Base-by-base conservation (phyloP, 2,329 filamentous ascomycete species). In the Geosmithia putterillii region DNA sequence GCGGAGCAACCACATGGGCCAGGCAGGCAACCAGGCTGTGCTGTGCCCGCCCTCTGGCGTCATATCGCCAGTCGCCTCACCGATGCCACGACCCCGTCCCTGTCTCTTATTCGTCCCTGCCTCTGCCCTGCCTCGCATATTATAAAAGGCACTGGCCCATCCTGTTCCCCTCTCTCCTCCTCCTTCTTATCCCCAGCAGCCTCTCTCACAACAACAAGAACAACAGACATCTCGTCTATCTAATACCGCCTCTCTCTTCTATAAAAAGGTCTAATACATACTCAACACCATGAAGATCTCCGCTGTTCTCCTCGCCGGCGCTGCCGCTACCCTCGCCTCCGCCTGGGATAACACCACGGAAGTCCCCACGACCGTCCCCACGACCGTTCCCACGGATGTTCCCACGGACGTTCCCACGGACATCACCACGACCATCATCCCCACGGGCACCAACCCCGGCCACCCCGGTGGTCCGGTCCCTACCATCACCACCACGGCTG, bases 231-330 rank as follows among this genome's bases (percentile, higher is more conserved):
- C n/a, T n/a, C n/a, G n/a, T n/a, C n/a, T n/a, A n/a, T n/a, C n/a
- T n/a, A n/a, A n/a, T n/a, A n/a, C n/a, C n/a, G n/a, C n/a, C n/a
- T n/a, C n/a, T n/a, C n/a, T n/a, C n/a, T n/a, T n/a, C 41, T 19
- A 37, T 21, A 37, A 12, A 21, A 23, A 39, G 15, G n/a, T n/a
- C n/a, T n/a, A n/a, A n/a, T n/a, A n/a, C n/a, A n/a, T n/a, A n/a
- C n/a, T n/a, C n/a, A n/a, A 21, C 22, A 56, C 53, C 43, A 66
- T 67, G 65, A 64, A 61, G 54, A 52, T 56, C 42, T 48, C 57
- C 21, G 42, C 56, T 38, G 25, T 66, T 48, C 38, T 62, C 41
- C 38, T 58, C 45, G 48, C 51, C 44, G 54, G 59, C 42, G 59
- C 63, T 42, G 58, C 63, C 35, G 63, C 64, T 38, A 45, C 60